Conservation (phyloP, 129 eudicot genomes). For the Solidago caesia region DNA sequence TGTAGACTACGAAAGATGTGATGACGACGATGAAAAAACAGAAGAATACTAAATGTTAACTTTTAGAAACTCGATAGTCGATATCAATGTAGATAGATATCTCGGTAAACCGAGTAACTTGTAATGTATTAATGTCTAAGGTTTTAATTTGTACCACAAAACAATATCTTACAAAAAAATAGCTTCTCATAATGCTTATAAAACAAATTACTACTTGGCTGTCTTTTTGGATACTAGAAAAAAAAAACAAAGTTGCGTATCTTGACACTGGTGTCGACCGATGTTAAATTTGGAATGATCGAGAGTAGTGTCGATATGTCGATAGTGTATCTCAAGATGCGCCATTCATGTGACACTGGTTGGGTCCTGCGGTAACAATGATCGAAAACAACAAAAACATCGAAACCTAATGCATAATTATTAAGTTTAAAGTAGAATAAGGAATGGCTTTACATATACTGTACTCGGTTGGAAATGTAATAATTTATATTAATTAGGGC, state of each 20-base stretch:
- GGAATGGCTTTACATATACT: too few relatives aligned
- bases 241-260: background rate
- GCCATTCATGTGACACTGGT: background rate
- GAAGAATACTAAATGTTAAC: constrained; percentile 26
- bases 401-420: too few relatives aligned
- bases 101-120: constrained; percentile 17
- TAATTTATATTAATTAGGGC: too few relatives aligned
- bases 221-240: background rate
- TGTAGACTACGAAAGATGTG: constrained; percentile 27
- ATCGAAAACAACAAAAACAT: too few relatives aligned
- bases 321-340: background rate
- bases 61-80: constrained; percentile 7
- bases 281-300: background rate
- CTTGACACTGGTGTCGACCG: background rate
- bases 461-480: too few relatives aligned
- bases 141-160: constrained; percentile 8
- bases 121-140: constrained; percentile 21
- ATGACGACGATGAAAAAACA: constrained; percentile 23
- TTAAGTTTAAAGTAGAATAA: too few relatives aligned
- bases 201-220: background rate
- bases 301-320: background rate
- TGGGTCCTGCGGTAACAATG: too few relatives aligned
- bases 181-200: background rate
- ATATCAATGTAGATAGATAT: constrained; percentile 39
- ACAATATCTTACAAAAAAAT: background rate